Evolutionary conservation across 371 early-diverging fungal species (phyloP).

Genomic region (Dichotomocladium elegans): DNA sequence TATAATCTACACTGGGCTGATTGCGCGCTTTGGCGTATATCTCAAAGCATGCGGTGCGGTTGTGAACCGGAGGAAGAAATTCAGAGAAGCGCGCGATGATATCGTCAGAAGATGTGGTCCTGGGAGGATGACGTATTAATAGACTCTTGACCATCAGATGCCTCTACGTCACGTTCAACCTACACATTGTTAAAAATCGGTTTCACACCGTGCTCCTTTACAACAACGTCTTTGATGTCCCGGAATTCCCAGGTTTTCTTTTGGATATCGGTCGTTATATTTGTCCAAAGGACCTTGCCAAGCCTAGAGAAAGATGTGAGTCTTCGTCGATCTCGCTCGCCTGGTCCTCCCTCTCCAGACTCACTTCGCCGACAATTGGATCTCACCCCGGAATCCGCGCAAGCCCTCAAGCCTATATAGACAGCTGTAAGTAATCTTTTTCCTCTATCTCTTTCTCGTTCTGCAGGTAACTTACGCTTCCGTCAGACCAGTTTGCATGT

Average conservation of each 20-base stretch:
- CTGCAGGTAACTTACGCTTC: constrained; percentile 27
- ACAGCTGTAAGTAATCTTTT: not conserved
- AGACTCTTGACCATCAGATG: not conserved
- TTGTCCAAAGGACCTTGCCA: constrained; percentile 43
- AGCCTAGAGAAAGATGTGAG: constrained; percentile 18
- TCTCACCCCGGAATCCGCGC: constrained; percentile 35
- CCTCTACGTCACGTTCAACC: constrained; percentile 4
- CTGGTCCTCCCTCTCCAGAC: not conserved
- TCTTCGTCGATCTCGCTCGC: too few species aligned
- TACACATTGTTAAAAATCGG: constrained; percentile 41
- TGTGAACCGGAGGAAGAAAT: constrained; percentile 19
- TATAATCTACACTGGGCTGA: constrained; percentile 19
- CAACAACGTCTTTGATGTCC: constrained; percentile 36
- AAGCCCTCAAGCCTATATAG: constrained; percentile 23
- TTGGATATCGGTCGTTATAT: constrained; percentile 14
- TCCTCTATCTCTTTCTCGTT: not conserved
- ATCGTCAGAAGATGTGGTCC: constrained; percentile 26
- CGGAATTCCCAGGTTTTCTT: constrained; percentile 31
- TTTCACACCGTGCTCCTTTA: constrained; percentile 25
- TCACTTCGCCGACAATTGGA: constrained; percentile 39
- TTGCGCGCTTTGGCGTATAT: constrained; percentile 39
- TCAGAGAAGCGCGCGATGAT: constrained; percentile 21
- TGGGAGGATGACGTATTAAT: not conserved
- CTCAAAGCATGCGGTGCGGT: constrained; percentile 29
- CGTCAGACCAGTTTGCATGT: constrained; percentile 21